Conservation (phyloP, 1,284 basidiomycete genomes). For the Trichosporon ovoides region DNA sequence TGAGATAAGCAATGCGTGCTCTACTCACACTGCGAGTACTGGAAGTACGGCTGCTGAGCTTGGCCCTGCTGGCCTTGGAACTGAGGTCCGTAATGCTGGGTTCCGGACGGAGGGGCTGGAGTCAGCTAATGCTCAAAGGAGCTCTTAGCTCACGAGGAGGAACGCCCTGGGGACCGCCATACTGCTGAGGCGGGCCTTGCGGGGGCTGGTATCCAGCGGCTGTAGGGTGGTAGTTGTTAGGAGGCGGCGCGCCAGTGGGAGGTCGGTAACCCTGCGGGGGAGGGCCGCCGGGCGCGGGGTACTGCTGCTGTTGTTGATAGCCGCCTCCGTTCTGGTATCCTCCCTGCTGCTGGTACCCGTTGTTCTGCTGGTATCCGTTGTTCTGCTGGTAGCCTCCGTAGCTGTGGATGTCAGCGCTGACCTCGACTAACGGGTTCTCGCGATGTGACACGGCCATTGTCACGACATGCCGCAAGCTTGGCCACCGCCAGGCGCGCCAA, state of each 20-base stretch:
- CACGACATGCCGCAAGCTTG: background rate
- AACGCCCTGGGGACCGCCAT: constrained; percentile 5
- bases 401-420: background rate
- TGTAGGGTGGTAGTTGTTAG: constrained; percentile 12
- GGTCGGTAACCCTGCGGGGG: constrained; percentile 9
- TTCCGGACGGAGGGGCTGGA: constrained; percentile 51
- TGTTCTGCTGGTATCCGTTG: constrained; percentile 3
- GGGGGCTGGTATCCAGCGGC: constrained; percentile 13
- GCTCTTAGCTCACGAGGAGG: constrained; percentile 3
- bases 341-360: constrained; percentile 1
- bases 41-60: constrained; percentile 60
- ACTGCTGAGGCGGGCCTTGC: background rate
- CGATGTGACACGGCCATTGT: background rate
- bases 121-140: background rate
- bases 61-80: constrained; percentile 56
- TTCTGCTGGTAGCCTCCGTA: background rate
- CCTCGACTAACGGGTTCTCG: background rate
- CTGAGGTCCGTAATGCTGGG: constrained; percentile 65
- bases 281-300: too few relatives aligned
- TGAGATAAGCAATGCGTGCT: too few relatives aligned
- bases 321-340: background rate
- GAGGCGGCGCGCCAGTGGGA: constrained; percentile 14
- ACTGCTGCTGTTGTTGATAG: background rate
- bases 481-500: background rate
- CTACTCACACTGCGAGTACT: constrained; percentile 68